These are phyloP conservation scores for Saccharum officinarum DNA, from an alignment of 176 grass and related monocot genomes.

Conservation along the genomic window DNA sequence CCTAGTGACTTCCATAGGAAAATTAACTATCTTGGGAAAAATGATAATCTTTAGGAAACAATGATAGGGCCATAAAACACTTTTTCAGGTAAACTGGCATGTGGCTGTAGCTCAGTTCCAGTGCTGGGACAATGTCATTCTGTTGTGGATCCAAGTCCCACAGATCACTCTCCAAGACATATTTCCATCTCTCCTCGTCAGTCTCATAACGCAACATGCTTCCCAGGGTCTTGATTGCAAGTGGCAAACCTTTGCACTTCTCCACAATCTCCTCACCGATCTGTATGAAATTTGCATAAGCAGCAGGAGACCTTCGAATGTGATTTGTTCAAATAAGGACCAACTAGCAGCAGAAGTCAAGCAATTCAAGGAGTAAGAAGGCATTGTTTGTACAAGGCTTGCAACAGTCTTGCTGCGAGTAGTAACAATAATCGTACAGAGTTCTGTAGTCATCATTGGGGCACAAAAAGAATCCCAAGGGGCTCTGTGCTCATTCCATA, in stretches of 20 bases:
- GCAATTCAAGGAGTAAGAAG: constrained; percentile 6
- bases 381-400: constrained; percentile 36
- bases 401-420: constrained; percentile 37
- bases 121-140: constrained; percentile 27
- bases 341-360: constrained; percentile 24
- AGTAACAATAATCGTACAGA: constrained; percentile 42
- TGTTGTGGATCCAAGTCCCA: constrained; percentile 33
- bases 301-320: constrained; percentile 15
- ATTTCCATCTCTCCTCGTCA: constrained; percentile 32
- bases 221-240: constrained; percentile 37
- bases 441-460: neutral
- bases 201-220: constrained; percentile 39
- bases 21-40: constrained; percentile 22
- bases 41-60: constrained; percentile 46
- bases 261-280: constrained; percentile 26
- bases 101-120: constrained; percentile 44
- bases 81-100: constrained; percentile 29
- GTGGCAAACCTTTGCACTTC: constrained; percentile 46
- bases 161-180: constrained; percentile 42
- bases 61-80: constrained; percentile 33
- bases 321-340: constrained; percentile 27
- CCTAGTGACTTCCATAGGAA: constrained; percentile 42
- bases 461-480: constrained; percentile 36
- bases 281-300: constrained; percentile 7
- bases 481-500: constrained; percentile 44